phyloP scores from a whole-genome alignment of 805 yeast species.

The Sugiyamaella marilandica region DNA sequence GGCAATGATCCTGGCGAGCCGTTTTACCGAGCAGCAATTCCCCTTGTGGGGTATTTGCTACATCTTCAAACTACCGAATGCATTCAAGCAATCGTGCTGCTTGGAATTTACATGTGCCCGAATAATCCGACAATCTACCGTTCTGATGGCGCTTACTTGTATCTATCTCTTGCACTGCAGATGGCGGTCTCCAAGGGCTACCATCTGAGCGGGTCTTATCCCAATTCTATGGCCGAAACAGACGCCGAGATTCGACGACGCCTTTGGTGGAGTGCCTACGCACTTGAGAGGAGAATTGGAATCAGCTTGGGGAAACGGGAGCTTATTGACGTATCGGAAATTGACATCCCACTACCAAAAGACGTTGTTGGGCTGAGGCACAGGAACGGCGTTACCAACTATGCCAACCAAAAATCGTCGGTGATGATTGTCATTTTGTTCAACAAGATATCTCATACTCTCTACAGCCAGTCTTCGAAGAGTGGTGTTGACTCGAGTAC shows the following conservation, averaged over 20 bases:
- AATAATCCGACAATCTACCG: not conserved
- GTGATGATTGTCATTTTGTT: not conserved
- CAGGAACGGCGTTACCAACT: not conserved
- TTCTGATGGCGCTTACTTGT: not conserved
- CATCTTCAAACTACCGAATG: not conserved
- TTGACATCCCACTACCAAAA: not conserved
- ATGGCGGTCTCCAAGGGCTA: not conserved
- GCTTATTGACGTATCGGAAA: not conserved
- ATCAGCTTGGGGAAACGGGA: not conserved
- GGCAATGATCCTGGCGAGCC: slow-evolving; percentile 7
- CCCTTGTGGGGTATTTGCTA: slow-evolving; percentile 2
- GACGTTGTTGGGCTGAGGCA: not conserved
- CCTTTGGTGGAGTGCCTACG: not conserved
- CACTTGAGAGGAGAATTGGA: not conserved
- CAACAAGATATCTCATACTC: not conserved
- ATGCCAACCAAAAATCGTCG: slow-evolving; percentile 2
- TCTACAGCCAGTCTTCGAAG: not conserved
- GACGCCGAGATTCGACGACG: slow-evolving; percentile 2
- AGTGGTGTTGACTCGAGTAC: not conserved
- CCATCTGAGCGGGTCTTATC: not conserved
- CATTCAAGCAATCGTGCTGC: not conserved
- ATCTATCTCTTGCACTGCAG: not conserved
- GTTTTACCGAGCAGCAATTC: slow-evolving; percentile 2
- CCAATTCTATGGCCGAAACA: not conserved
- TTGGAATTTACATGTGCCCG: slow-evolving; percentile 3